Percentiles rank a stretch among this genome's conserved stretches.
Evolutionary conservation across 257 asterid genomes (phyloP).

Genomic region (Ilex aquifolium): DNA sequence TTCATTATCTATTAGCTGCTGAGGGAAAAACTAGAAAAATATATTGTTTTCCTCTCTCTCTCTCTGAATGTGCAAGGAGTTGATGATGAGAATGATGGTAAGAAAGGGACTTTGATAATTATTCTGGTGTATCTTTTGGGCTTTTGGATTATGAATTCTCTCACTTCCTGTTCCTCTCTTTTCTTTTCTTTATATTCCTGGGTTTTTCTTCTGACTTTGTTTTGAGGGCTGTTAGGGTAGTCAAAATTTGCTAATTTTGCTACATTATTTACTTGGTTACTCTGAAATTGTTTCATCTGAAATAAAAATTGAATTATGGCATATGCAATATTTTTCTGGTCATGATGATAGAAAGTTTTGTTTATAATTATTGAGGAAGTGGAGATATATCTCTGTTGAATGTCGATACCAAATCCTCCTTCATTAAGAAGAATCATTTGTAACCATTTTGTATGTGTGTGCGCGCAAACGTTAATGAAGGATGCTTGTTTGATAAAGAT

Average conservation of each 20-base stretch:
- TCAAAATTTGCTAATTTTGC: neutral
- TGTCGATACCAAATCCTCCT: neutral
- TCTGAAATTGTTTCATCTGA: neutral
- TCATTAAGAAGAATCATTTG: neutral
- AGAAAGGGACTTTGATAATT: neutral
- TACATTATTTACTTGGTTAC: neutral
- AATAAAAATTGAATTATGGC: too few relatives aligned
- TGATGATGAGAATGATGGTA: neutral
- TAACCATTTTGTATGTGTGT: neutral
- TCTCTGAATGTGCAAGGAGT: neutral
- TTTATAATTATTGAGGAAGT: neutral
- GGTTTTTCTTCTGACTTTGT: neutral
- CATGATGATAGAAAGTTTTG: neutral
- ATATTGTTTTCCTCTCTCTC: neutral
- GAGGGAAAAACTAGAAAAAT: neutral
- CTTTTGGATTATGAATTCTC: neutral
- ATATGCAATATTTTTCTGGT: neutral
- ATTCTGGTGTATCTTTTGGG: neutral
- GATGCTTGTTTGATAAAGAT: neutral
- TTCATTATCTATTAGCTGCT: constrained; percentile 9
- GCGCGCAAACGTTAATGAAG: neutral
- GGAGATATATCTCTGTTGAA: neutral
- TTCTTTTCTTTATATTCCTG: neutral
- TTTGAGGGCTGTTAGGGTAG: neutral
- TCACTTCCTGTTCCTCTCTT: neutral